Evolutionary conservation across 306 rosid genomes (phyloP).

Genomic region (Medicago ruthenica): DNA sequence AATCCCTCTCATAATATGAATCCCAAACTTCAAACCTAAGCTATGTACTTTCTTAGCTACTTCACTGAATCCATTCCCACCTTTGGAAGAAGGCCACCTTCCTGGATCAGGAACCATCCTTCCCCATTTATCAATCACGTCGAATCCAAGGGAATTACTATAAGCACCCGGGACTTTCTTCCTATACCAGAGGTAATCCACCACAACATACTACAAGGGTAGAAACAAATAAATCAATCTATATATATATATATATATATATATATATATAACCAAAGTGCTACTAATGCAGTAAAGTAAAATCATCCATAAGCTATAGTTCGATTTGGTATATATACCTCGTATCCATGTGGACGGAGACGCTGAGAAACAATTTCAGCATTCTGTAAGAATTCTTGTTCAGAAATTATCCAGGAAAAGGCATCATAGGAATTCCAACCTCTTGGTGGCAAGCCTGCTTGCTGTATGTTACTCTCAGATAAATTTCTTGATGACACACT

Average conservation of each 20-base stretch:
- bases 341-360: slow-evolving; percentile 69
- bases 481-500: slow-evolving; percentile 62
- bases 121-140: slow-evolving; percentile 93
- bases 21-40: slow-evolving; percentile 91
- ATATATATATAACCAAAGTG: slow-evolving; percentile 31
- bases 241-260: too few species aligned
- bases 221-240: slow-evolving; percentile 36
- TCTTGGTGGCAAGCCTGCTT: slow-evolving; percentile 81
- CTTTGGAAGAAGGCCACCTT: slow-evolving; percentile 92
- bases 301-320: slow-evolving; percentile 16
- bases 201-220: slow-evolving; percentile 78
- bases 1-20: slow-evolving; percentile 98
- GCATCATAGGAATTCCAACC: slow-evolving; percentile 99
- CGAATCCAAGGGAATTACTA: slow-evolving; percentile 83
- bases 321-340: slow-evolving; percentile 57
- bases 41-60: slow-evolving; percentile 79
- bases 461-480: slow-evolving; percentile 39
- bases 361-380: slow-evolving; percentile 63
- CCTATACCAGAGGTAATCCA: slow-evolving; percentile 98
- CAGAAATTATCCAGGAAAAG: slow-evolving; percentile 88
- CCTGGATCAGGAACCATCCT: slow-evolving; percentile 85
- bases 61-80: slow-evolving; percentile 73
- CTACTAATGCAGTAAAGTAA: slow-evolving; percentile 9
- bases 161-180: slow-evolving; percentile 76
- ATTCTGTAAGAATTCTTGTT: slow-evolving; percentile 69